Conservation (phyloP, 768 basidiomycete species). For the Termitomyces eurrhizus region DNA sequence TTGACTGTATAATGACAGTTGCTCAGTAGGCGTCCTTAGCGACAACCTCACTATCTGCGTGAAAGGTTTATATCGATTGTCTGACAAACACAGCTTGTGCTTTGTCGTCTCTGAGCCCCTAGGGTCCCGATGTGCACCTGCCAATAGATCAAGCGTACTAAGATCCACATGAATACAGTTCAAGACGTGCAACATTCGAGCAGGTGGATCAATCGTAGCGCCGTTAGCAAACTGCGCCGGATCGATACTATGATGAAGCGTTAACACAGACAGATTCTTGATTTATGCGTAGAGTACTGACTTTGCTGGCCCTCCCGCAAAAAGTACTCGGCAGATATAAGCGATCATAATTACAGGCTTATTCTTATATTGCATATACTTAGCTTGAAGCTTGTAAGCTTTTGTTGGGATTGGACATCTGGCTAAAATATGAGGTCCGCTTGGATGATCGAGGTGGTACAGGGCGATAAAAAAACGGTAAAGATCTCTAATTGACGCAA, state of each 20-base stretch:
- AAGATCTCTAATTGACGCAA: conserved; percentile 39
- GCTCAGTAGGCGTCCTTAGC: background rate
- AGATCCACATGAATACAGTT: conserved; percentile 38
- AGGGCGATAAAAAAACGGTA: conserved; percentile 48
- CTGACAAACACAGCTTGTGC: background rate
- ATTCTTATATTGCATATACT: conserved; percentile 28
- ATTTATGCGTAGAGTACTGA: conserved; percentile 8
- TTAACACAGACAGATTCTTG: conserved; percentile 3
- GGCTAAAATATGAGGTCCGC: conserved; percentile 42
- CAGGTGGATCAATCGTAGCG: conserved; percentile 37
- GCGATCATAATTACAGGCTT: too few relatives aligned
- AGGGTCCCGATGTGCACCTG: conserved; percentile 10
- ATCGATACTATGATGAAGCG: conserved; percentile 24
- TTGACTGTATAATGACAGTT: background rate
- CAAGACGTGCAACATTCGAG: conserved; percentile 41
- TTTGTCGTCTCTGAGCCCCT: background rate
- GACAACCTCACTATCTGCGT: background rate
- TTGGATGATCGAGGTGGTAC: conserved; percentile 26
- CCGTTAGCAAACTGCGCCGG: conserved; percentile 33
- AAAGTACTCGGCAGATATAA: background rate
- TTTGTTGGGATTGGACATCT: conserved; percentile 45
- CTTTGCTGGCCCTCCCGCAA: conserved; percentile 13
- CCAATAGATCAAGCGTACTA: conserved; percentile 38
- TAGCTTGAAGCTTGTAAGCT: conserved; percentile 56
- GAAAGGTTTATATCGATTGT: background rate